These are phyloP conservation scores for Mycocalia duriaeana DNA, from an alignment of 1,284 basidiomycete species.

Conservation along the genomic window DNA sequence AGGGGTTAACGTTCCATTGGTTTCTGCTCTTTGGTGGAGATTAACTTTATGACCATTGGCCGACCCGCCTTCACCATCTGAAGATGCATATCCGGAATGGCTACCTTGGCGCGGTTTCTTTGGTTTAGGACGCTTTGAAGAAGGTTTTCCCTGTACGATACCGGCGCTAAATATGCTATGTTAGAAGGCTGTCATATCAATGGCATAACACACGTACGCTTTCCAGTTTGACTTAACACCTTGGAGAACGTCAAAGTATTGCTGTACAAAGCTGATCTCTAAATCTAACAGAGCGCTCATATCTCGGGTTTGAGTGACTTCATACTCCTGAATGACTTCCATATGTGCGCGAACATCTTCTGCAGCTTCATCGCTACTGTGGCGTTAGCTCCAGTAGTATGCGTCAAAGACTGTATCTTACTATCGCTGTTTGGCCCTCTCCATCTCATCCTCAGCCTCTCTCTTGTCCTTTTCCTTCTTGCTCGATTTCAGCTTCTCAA, in stretches of 20 bases:
- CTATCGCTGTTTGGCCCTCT: constrained; percentile 68
- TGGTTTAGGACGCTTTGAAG: too few species aligned
- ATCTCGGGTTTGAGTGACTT: constrained; percentile 63
- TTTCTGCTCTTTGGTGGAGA: constrained; percentile 36
- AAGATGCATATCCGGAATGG: too few species aligned
- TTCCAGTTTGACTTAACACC: constrained; percentile 68
- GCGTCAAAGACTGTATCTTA: constrained; percentile 32
- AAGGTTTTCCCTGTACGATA: too few species aligned
- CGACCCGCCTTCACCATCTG: constrained; percentile 31
- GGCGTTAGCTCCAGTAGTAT: background rate
- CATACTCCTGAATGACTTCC: constrained; percentile 72
- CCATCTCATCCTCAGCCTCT: constrained; percentile 75
- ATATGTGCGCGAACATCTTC: constrained; percentile 77
- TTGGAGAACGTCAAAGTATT: constrained; percentile 64
- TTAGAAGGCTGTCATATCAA: too few species aligned
- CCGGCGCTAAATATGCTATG: too few species aligned
- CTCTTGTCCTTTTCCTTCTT: constrained; percentile 72
- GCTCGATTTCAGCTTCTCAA: constrained; percentile 57
- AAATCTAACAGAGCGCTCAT: constrained; percentile 66
- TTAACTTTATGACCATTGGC: constrained; percentile 27
- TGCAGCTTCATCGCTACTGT: constrained; percentile 68
- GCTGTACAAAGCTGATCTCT: constrained; percentile 69
- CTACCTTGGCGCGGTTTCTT: too few species aligned
- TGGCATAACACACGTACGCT: too few species aligned
- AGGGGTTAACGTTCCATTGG: constrained; percentile 34